Evolutionary conservation across 169 alveolate genomes (phyloP).

Genomic region (Besnoitia besnoiti): DNA sequence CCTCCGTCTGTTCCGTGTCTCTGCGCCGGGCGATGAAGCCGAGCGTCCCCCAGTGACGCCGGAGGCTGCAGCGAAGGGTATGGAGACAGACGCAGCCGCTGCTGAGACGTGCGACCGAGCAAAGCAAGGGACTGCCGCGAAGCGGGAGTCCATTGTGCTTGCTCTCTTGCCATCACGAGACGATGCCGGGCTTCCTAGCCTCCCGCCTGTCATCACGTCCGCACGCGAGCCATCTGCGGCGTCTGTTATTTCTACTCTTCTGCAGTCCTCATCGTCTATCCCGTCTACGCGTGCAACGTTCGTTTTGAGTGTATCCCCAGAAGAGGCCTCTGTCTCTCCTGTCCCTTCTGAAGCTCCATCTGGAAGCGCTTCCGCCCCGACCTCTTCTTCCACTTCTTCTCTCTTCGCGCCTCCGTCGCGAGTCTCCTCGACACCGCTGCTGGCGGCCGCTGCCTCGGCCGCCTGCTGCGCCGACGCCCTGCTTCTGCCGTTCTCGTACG

Average conservation of each 20-base stretch:
- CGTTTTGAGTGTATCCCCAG: background rate
- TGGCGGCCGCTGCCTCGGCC: constrained; percentile 18
- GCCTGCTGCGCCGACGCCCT: constrained; percentile 37
- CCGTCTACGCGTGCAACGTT: background rate
- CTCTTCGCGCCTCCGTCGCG: background rate
- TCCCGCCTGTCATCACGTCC: background rate
- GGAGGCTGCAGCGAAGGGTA: too few species aligned
- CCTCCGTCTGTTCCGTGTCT: background rate
- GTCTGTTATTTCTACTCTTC: background rate
- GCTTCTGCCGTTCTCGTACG: background rate
- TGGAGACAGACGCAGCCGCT: background rate
- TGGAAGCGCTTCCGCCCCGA: background rate
- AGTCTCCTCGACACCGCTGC: background rate
- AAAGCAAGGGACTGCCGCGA: background rate
- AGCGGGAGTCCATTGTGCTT: background rate
- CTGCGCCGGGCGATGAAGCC: background rate
- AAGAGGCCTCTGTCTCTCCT: background rate
- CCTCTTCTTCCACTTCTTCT: background rate
- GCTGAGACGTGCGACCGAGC: background rate
- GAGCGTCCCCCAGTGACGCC: too few species aligned
- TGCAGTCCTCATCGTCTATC: background rate
- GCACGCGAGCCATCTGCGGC: background rate
- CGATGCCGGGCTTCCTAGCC: background rate
- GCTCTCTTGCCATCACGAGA: background rate
- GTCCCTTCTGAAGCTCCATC: background rate